Base-by-base conservation (phyloP, 1,284 basidiomycete species). In the Veloporphyrellus conicus region DNA sequence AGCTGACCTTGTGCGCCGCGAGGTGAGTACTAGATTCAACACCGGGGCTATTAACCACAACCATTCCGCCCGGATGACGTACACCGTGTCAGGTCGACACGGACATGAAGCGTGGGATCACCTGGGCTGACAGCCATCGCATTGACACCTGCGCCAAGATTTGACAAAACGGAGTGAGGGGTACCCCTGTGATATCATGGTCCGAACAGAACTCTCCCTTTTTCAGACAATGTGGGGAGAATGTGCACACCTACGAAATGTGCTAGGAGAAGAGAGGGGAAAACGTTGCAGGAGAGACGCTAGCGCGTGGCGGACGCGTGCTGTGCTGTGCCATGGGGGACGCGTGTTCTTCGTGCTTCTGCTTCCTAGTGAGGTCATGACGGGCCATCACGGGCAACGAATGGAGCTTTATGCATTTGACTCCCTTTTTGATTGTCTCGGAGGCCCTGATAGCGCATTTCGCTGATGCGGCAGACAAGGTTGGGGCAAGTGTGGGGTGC, bases 251-350 rank as follows among this genome's bases (percentile, higher is more conserved):
- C 45, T 12, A 42, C n/a, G 29, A 48, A 45, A 9, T 32, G 19
- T 23, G 47, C 23, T 18, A 15, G 34, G 20, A 22, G 19, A 39
- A 28, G 27, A 35, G 43, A 41, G 35, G 19, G 31, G 31, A 33
- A 8, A 48, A 53, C 42, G 50, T 58, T 51, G 49, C 19, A 18
- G 12, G 32, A 47, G 38, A 33, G 39, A 32, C 7, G 45, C 20
- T 8, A 27, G 37, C 44, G 55, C 54, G 51, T 62, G 61, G 52
- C 40, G 19, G 50, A 57, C 58, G 49, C 62, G 63, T 66, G 63
- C 44, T 41, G 50, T 66, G 63, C 44, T 41, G 52, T 62, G 54
- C 61, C 60, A 57, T 62, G 57, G 59, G 50, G 57, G 35, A 49
- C 55, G 51, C 60, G 56, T 56, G 42, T 52, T 42, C 46, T 48